Percentiles rank a stretch among this genome's conserved stretches.
These are phyloP conservation scores for Pseudogymnoascus sp. DNA, from an alignment of 2,329 filamentous ascomycete species.

Conservation along the genomic window DNA sequence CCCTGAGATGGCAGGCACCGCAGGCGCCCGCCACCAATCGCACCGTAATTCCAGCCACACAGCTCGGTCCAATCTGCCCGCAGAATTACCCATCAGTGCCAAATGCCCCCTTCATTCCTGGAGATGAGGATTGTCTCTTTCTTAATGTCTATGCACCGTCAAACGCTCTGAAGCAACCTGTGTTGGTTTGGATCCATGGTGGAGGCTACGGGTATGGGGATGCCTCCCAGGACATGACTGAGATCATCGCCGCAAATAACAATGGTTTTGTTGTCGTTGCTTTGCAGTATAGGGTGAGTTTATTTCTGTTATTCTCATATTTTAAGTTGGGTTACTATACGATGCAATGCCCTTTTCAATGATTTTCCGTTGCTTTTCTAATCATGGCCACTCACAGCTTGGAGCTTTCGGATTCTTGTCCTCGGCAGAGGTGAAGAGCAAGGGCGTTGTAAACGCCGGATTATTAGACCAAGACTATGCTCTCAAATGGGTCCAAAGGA, in stretches of 20 bases:
- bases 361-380: no score
- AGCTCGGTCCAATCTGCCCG: conserved; percentile 17
- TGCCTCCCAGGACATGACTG: conserved; percentile 26
- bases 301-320: no score
- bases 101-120: background rate
- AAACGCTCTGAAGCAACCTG: conserved; percentile 30
- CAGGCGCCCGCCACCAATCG: conserved; percentile 21
- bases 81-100: conserved; percentile 14
- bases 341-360: no score
- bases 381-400: conserved; percentile 18
- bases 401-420: conserved; percentile 42
- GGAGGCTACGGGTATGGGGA: conserved; percentile 28
- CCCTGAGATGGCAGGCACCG: conserved; percentile 29
- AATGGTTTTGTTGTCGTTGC: conserved; percentile 40
- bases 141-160: conserved; percentile 30
- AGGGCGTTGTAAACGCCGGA: conserved; percentile 40
- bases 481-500: conserved; percentile 43
- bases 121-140: conserved; percentile 30
- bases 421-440: conserved; percentile 34
- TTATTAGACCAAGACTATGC: conserved; percentile 45
- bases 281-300: conserved; percentile 41
- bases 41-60: conserved; percentile 27
- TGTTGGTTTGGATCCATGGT: conserved; percentile 33
- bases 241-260: conserved; percentile 40
- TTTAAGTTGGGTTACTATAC: no score